Evolutionary conservation across 2,329 filamentous ascomycete genomes (phyloP).

Genomic region (Amphichorda felina): DNA sequence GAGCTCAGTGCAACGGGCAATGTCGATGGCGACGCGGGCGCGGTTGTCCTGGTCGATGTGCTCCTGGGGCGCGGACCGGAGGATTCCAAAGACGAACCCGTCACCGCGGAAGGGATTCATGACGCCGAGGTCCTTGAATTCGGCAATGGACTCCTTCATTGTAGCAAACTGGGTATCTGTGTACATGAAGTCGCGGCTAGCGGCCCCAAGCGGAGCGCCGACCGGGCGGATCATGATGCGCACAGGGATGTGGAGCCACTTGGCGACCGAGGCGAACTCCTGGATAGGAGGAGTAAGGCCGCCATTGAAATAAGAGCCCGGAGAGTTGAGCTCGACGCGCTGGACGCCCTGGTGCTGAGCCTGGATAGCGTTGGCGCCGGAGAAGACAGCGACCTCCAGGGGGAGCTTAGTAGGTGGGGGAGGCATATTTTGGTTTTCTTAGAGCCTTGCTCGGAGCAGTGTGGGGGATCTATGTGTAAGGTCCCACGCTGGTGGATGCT

Average conservation of each 20-base stretch:
- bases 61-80: slow-evolving; percentile 12
- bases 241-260: slow-evolving; percentile 23
- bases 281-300: slow-evolving; percentile 36
- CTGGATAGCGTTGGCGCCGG: slow-evolving; percentile 22
- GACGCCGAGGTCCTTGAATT: slow-evolving; percentile 22
- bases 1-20: slow-evolving; percentile 24
- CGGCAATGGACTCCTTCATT: slow-evolving; percentile 28
- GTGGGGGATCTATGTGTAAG: no score
- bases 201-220: slow-evolving; percentile 4
- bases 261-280: slow-evolving; percentile 21
- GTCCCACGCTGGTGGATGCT: no score
- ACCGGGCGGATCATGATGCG: slow-evolving; percentile 45
- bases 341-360: slow-evolving; percentile 30
- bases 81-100: slow-evolving; percentile 44
- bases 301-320: slow-evolving; percentile 34
- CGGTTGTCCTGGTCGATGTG: neutral
- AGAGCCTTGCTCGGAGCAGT: neutral
- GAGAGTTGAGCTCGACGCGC: slow-evolving; percentile 42
- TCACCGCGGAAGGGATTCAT: slow-evolving; percentile 31
- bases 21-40: slow-evolving; percentile 22
- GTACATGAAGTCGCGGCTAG: slow-evolving; percentile 35
- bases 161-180: slow-evolving; percentile 24
- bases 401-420: slow-evolving; percentile 5
- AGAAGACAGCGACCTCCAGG: slow-evolving; percentile 45
- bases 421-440: neutral